Evolutionary conservation across 2,329 filamentous ascomycete genomes (phyloP), one percentile per base, ranked within the genome.

Genomic region (Cercospora sp.): DNA sequence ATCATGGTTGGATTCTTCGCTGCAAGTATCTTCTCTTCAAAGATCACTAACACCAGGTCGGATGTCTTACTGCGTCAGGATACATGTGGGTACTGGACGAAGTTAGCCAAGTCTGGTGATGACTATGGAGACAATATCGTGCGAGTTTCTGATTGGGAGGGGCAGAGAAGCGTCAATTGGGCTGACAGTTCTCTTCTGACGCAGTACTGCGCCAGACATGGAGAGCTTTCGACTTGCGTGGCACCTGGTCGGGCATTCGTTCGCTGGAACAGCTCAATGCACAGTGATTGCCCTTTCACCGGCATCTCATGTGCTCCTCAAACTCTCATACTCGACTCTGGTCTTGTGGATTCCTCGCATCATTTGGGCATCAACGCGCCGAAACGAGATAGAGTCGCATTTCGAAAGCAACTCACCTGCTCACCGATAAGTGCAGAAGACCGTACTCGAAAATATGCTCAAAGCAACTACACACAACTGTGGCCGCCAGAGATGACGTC

Each of bases 11-110:
- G 59, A 16, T 63, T 63, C 61, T 37, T 63, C 26, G 61, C 32
- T 57, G 61, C 61, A 37, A 51, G 61, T 57, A 26, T 63, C 43
- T 63, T 63, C 28, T 63, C 61, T 18, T 40, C 61, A 4, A 63
- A 51, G 37, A 51, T 63, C 49, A 63, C 61, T 8, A 63, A 63
- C 13, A 63, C 43, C 16, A 53, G 61, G 28, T 63, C 61, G 3
- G 61, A 63, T 24, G 13, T 63, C 5, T 12, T 63, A 8, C 30
- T 55, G 24, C 43, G 21, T 9, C 43, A 18, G 43, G 43, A 9
- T 9, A 49, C n/a, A 10, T 49, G 43, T 49, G 43, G 43, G 16
- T 49, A 49, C 43, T 49, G 43, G 43, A 49, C 43, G 8, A 49
- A 49, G 43, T 49, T 49, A 12, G 18, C 59, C 18, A 43, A 43